Base-by-base conservation (phyloP, 768 basidiomycete species). In the Basidioascus undulatus region DNA sequence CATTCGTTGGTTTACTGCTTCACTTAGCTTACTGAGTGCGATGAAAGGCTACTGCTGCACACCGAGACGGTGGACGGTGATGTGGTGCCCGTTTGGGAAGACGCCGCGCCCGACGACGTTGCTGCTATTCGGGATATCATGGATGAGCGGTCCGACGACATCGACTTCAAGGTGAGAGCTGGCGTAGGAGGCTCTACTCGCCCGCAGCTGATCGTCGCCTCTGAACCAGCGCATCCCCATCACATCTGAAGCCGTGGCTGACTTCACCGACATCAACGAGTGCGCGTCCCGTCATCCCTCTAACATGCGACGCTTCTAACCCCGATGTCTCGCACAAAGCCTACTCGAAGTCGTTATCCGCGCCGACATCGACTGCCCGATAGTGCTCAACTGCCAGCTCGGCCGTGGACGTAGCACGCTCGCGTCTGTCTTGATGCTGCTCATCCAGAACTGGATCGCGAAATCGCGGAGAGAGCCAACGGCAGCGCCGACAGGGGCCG, bases 81-180 rank as follows among this genome's bases (percentile, higher is more conserved):
- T 5, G 78, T 98, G 6, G 69, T 86, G 5, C 87, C 92, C 0
- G 65, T 92, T 2, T 98, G 89, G 89, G 89, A 96, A 56, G 79
- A 83, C 47, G 82, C 80, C 3, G 66, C 66, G 31, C 57, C 65
- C 26, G 60, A 66, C 8, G 66, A 81, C 48, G 75, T 96, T 12
- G 69, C 71, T 24, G 79, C 82, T 1, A 64, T 92, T 32, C 78
- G 79, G 53, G 82, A 92, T 38, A 70, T 87, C 45, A 94, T 96
- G 86, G 68, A 62, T 18, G 45, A 44, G 3, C 49, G 51, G 5
- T 47, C 50, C 9, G 23, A 20, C 3, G 35, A 42, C n/a, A 32
- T 40, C 15, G 28, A n/a, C 6, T 45, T 46, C 15, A 43, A 42
- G n/a, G n/a, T n/a, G n/a, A n/a, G n/a, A n/a, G n/a, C n/a, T n/a